A percentile compares a stretch with the other conserved stretches of the same genome.
These are phyloP conservation scores for Phaseolus coccineus DNA, from an alignment of 331 rosid genomes.

Conservation along the genomic window DNA sequence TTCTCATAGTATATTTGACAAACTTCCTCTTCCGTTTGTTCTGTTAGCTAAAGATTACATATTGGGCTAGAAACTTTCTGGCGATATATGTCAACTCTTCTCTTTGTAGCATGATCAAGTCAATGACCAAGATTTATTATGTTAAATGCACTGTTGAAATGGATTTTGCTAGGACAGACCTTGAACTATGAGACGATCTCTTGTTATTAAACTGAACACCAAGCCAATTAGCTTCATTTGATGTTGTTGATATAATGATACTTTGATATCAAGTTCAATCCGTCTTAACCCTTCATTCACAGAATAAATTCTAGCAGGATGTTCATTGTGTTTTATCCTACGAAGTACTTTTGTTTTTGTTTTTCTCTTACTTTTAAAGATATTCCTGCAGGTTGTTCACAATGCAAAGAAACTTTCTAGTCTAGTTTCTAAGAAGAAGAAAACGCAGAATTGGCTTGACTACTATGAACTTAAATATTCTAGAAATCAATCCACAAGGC, in stretches of 20 bases:
- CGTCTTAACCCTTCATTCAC: neutral
- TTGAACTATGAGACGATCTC: conserved; percentile 3
- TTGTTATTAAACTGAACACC: conserved; percentile 8
- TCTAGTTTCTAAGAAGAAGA: conserved; percentile 82
- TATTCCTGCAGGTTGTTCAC: conserved; percentile 75
- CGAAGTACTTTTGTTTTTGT: neutral
- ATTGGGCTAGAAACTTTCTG: neutral
- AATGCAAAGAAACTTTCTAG: conserved; percentile 82
- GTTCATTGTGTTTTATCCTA: conserved; percentile 20
- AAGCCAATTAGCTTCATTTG: neutral
- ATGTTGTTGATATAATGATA: conserved; percentile 12
- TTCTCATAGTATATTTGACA: neutral
- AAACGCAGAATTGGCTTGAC: conserved; percentile 86
- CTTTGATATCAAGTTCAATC: conserved; percentile 14
- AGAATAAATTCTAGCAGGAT: conserved; percentile 9
- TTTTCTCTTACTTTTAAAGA: conserved; percentile 26
- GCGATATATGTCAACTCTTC: neutral
- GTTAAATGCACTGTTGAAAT: conserved; percentile 3
- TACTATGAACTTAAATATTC: conserved; percentile 78
- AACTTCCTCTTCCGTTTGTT: neutral
- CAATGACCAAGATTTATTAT: neutral
- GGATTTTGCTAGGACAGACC: neutral
- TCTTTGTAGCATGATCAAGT: conserved; percentile 15
- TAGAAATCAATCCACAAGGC: conserved; percentile 73
- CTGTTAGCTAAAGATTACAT: neutral